These are phyloP conservation scores for Fraxinus cuspidata DNA, from an alignment of 257 asterid genomes.

Conservation along the genomic window DNA sequence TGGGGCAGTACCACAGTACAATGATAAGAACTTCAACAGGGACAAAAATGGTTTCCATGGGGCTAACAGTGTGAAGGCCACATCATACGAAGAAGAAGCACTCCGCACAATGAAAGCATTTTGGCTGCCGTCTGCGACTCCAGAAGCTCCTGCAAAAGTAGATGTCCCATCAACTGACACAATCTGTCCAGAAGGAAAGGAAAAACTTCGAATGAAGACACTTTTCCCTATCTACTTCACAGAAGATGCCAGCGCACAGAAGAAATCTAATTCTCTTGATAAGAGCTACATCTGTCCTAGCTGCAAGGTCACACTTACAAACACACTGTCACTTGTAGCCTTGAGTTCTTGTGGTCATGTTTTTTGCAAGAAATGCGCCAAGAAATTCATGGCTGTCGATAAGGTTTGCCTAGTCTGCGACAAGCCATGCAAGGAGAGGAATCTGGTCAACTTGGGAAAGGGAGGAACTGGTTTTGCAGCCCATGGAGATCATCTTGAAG, in stretches of 20 bases:
- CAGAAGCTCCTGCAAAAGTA: slow-evolving; percentile 80
- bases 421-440: slow-evolving; percentile 78
- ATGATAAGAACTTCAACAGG: slow-evolving; percentile 48
- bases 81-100: slow-evolving; percentile 87
- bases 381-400: slow-evolving; percentile 70
- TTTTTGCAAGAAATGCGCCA: slow-evolving; percentile 92
- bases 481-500: slow-evolving; percentile 93
- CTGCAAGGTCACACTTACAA: slow-evolving; percentile 87
- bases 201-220: slow-evolving; percentile 75
- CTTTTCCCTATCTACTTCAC: slow-evolving; percentile 62
- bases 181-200: slow-evolving; percentile 82
- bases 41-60: slow-evolving; percentile 90
- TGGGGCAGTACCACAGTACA: slow-evolving; percentile 87
- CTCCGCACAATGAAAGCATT: slow-evolving; percentile 95
- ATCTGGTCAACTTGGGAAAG: slow-evolving; percentile 65
- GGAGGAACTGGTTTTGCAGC: slow-evolving; percentile 98
- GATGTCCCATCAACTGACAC: slow-evolving; percentile 71
- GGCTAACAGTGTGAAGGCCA: slow-evolving; percentile 80
- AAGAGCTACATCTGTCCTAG: slow-evolving; percentile 80
- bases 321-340: slow-evolving; percentile 63
- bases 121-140: slow-evolving; percentile 98
- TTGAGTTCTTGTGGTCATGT: slow-evolving; percentile 82
- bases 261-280: slow-evolving; percentile 58
- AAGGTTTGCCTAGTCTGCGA: slow-evolving; percentile 84
- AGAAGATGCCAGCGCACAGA: slow-evolving; percentile 17